Evolutionary conservation across 768 basidiomycete genomes (phyloP), one percentile per base, ranked within the genome.

Genomic region (Sporobolomyces phaffii): DNA sequence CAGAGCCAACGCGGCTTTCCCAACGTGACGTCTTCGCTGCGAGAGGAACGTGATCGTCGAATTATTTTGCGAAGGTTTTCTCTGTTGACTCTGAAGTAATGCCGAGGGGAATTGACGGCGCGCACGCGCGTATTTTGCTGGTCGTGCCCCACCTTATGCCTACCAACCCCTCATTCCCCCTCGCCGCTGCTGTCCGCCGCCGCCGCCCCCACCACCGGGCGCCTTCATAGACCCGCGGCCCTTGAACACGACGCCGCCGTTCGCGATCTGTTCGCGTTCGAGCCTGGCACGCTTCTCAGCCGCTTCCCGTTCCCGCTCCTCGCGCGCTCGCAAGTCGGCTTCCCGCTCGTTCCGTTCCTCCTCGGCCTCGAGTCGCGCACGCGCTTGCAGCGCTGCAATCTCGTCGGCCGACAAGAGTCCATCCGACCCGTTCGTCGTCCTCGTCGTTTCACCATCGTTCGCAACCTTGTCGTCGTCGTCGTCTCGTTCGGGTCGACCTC

Each of bases 241-340:
- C 62, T 73, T 72, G 45, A 71, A 71, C 10, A 67, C 52, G 33
- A 71, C 53, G 11, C 62, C 72, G 0, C 57, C 54, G 18, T 43
- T 51, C 58, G 48, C 44, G 29, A 65, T 51, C 33, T 26, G 3
- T 52, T 70, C 62, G 33, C 63, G 52, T 64, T 68, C 63, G 29
- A 41, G 40, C 41, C 65, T 43, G 29, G 41, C 62, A 50, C 54
- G 50, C 51, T 40, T 29, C 68, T 81, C 84, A 0, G 83, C 60
- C 48, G 86, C 79, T 71, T 86, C 84, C 17, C 80, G 80, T 76
- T 88, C 87, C 74, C 87, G 85, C 44, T 63, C 61, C 50, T 63
- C 62, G 15, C 28, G 87, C 85, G n/a, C n/a, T n/a, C n/a, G n/a
- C n/a, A n/a, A n/a, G n/a, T n/a, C n/a, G n/a, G n/a, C n/a, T n/a